Percentiles rank a stretch among this genome's conserved stretches.
Conservation (phyloP, 768 basidiomycete genomes). For the Basidioascus undulatus region DNA sequence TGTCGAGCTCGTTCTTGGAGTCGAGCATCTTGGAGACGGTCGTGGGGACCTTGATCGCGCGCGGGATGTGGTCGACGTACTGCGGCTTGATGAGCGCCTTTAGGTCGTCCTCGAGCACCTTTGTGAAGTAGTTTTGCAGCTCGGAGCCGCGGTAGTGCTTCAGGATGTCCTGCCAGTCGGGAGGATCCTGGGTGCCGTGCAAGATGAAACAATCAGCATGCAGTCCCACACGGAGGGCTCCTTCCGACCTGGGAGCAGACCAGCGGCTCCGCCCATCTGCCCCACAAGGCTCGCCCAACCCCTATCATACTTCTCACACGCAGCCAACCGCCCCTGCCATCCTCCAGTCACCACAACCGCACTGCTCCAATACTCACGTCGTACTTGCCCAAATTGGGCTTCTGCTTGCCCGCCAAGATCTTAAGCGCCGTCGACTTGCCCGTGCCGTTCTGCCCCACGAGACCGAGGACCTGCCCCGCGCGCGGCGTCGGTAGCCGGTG, state of each 20-base stretch:
- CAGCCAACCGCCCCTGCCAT: too few species aligned
- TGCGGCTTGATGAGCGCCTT: slow-evolving; percentile 98
- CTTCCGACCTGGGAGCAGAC: too few species aligned
- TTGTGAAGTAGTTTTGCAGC: slow-evolving; percentile 98
- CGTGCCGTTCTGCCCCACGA: slow-evolving; percentile 98
- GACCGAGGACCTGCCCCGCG: slow-evolving; percentile 92
- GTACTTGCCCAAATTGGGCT: slow-evolving; percentile 91
- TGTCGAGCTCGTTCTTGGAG: slow-evolving; percentile 64
- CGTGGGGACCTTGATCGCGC: slow-evolving; percentile 72
- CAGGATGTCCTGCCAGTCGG: slow-evolving; percentile 95
- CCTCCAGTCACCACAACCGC: too few species aligned
- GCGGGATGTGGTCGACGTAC: slow-evolving; percentile 97
- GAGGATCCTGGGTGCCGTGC: slow-evolving; percentile 55
- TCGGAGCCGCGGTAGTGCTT: slow-evolving; percentile 98
- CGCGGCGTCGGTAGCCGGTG: slow-evolving; percentile 92
- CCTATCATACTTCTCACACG: too few species aligned
- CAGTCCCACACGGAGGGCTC: too few species aligned
- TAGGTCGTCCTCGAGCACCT: slow-evolving; percentile 91
- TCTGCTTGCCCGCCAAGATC: slow-evolving; percentile 85
- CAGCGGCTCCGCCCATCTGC: too few species aligned
- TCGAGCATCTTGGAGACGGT: slow-evolving; percentile 81
- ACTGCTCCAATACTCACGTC: slow-evolving; percentile 65
- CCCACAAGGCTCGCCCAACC: too few species aligned
- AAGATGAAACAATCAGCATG: background rate
- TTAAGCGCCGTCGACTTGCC: slow-evolving; percentile 96